Conservation (phyloP, 805 yeast genomes). For the Maudiozyma barnettii region DNA sequence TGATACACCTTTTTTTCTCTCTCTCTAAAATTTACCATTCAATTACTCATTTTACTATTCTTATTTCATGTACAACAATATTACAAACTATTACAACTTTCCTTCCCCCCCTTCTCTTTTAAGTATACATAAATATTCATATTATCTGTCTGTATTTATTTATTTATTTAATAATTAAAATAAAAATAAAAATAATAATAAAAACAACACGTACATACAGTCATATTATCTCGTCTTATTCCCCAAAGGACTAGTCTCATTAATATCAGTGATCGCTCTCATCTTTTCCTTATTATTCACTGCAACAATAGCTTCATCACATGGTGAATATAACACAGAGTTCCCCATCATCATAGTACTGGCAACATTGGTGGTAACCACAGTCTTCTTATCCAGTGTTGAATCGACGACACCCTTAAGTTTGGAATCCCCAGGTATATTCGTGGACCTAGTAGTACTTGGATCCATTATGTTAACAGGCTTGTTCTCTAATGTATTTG, state of each 20-base stretch:
- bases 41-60: too few relatives aligned
- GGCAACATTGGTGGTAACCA: not conserved
- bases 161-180: slow-evolving; percentile 3
- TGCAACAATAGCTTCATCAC: not conserved
- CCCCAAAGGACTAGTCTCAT: slow-evolving; percentile 10
- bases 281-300: slow-evolving; percentile 7
- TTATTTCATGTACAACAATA: not conserved
- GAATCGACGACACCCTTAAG: not conserved
- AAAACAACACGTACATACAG: not conserved
- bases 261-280: slow-evolving; percentile 9
- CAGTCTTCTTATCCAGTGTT: not conserved
- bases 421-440: too few relatives aligned
- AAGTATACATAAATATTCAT: not conserved
- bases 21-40: too few relatives aligned
- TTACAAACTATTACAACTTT: not conserved
- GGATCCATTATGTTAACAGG: not conserved
- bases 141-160: not conserved
- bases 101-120: not conserved
- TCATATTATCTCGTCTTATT: slow-evolving; percentile 7
- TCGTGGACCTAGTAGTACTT: not conserved
- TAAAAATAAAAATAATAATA: not conserved
- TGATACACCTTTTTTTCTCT: not conserved
- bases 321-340: not conserved
- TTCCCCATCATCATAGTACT: not conserved
- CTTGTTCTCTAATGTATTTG: not conserved